These are phyloP conservation scores for Dendrothele bispora DNA, from an alignment of 768 basidiomycete genomes.

Conservation along the genomic window DNA sequence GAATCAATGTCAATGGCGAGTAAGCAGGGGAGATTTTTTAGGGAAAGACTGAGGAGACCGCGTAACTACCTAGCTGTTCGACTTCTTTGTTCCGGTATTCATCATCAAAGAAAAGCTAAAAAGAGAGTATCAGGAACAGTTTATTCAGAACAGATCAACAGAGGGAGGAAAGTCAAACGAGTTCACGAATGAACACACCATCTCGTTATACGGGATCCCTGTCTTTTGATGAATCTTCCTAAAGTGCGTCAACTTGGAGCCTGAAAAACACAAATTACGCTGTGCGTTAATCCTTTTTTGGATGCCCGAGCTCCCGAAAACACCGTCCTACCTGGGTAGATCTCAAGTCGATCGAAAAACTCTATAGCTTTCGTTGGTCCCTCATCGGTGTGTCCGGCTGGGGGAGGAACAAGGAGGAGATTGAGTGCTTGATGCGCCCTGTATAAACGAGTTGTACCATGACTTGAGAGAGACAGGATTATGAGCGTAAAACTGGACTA, in stretches of 20 bases:
- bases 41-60: neutral
- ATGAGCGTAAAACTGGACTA: neutral
- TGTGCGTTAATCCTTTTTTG: neutral
- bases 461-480: neutral
- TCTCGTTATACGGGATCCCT: slow-evolving; percentile 75
- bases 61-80: slow-evolving; percentile 55
- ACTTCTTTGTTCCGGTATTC: slow-evolving; percentile 65
- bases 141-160: neutral
- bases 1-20: neutral
- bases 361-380: slow-evolving; percentile 47
- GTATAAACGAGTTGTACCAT: slow-evolving; percentile 1
- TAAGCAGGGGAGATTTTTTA: neutral
- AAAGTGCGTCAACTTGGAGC: slow-evolving; percentile 84
- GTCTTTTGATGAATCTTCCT: slow-evolving; percentile 70
- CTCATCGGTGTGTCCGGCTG: slow-evolving; percentile 20
- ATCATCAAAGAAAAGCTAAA: slow-evolving; percentile 71
- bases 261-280: slow-evolving; percentile 28
- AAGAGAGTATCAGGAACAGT: neutral
- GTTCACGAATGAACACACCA: slow-evolving; percentile 49
- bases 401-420: slow-evolving; percentile 56
- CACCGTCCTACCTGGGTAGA: slow-evolving; percentile 58
- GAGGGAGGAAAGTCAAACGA: neutral
- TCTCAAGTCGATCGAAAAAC: slow-evolving; percentile 72
- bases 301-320: neutral
- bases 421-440: slow-evolving; percentile 79